Evolutionary conservation across 192 early-diverging fungal genomes (phyloP).

Genomic region (Linderina pennispora): DNA sequence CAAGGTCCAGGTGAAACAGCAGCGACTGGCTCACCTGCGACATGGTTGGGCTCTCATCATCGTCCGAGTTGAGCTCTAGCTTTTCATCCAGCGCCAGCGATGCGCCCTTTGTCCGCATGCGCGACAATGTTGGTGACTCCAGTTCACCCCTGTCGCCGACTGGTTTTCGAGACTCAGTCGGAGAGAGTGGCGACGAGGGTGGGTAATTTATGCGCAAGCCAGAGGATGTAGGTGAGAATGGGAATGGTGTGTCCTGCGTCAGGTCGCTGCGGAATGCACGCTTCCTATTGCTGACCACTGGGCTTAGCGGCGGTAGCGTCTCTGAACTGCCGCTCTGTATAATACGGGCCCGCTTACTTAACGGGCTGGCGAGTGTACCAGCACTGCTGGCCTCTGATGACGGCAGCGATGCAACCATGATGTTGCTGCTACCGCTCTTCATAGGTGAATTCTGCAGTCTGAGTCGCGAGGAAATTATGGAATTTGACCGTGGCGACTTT

Average conservation of each 20-base stretch:
- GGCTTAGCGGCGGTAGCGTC: slow-evolving; percentile 46
- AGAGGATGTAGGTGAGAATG: slow-evolving; percentile 36
- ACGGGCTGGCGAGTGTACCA: slow-evolving; percentile 23
- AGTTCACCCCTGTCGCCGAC: slow-evolving; percentile 32
- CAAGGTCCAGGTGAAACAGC: slow-evolving; percentile 39
- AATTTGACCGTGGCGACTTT: slow-evolving; percentile 39
- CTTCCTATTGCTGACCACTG: slow-evolving; percentile 42
- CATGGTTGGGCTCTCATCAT: slow-evolving; percentile 41
- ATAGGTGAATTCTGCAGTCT: slow-evolving; percentile 17
- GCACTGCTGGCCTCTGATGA: no score
- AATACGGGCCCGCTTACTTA: slow-evolving; percentile 40
- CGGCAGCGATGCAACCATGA: no score
- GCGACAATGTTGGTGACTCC: slow-evolving; percentile 40
- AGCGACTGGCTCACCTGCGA: slow-evolving; percentile 44
- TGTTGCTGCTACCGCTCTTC: slow-evolving; percentile 3
- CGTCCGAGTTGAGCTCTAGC: slow-evolving; percentile 9
- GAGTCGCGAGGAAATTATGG: slow-evolving; percentile 37
- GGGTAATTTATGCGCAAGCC: slow-evolving; percentile 40
- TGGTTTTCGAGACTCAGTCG: no score
- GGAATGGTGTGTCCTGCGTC: slow-evolving; percentile 24
- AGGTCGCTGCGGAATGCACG: slow-evolving; percentile 24
- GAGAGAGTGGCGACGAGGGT: slow-evolving; percentile 42
- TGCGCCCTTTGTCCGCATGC: slow-evolving; percentile 30
- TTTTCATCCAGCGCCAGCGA: slow-evolving; percentile 28
- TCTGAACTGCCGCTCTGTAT: slow-evolving; percentile 40